These are phyloP conservation scores for Pythium apleroticum DNA, from an alignment of 352 stramenopile species.

Conservation along the genomic window DNA sequence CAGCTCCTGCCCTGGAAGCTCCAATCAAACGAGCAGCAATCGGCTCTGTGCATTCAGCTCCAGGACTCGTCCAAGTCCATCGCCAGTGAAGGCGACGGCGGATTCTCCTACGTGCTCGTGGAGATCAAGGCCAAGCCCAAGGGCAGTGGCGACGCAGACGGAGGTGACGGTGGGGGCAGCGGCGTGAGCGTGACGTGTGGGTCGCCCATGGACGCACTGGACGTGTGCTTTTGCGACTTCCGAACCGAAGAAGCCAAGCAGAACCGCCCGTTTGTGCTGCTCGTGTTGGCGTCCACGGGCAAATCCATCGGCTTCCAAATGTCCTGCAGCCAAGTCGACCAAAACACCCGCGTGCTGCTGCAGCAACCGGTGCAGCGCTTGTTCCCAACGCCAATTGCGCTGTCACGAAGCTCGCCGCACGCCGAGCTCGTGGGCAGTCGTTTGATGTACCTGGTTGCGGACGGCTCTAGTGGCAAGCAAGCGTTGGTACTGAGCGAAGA, in stretches of 20 bases:
- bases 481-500: conserved; percentile 53
- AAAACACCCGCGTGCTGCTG: conserved; percentile 32
- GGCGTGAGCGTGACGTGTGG: conserved; percentile 28
- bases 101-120: conserved; percentile 48
- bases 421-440: conserved; percentile 34
- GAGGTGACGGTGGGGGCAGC: conserved; percentile 1
- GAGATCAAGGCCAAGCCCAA: conserved; percentile 32
- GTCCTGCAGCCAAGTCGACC: conserved; percentile 39
- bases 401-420: conserved; percentile 35
- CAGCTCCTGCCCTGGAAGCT: conserved; percentile 54
- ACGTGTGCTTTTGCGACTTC: conserved; percentile 50
- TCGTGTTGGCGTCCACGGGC: conserved; percentile 53
- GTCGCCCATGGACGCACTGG: conserved; percentile 51
- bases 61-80: conserved; percentile 25
- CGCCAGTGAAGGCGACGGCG: conserved; percentile 9
- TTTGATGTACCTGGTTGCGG: conserved; percentile 44
- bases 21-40: conserved; percentile 40
- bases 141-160: neutral
- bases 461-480: conserved; percentile 16
- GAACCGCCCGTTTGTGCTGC: conserved; percentile 34
- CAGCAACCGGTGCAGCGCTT: conserved; percentile 43
- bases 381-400: conserved; percentile 50
- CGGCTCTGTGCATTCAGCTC: conserved; percentile 52
- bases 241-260: conserved; percentile 24
- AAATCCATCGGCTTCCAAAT: conserved; percentile 52